A percentile compares a stretch with the other conserved stretches of the same genome.
phyloP scores from a whole-genome alignment of 2,329 filamentous ascomycete genomes.

The Cladosporium sp. region DNA sequence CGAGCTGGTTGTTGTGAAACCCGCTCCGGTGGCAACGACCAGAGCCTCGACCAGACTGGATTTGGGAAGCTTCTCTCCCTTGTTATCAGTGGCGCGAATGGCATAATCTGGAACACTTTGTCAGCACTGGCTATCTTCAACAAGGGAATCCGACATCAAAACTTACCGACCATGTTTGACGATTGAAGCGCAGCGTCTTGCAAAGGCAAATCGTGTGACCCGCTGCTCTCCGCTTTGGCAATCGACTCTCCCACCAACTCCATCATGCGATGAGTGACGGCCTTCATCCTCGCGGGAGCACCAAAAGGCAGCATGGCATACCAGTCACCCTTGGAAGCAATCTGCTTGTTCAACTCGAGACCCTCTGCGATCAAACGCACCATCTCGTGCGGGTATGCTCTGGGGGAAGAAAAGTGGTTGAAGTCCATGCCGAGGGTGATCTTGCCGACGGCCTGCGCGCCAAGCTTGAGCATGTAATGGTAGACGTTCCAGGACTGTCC shows the following conservation, averaged over 20 bases:
- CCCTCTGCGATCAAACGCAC: conserved; percentile 47
- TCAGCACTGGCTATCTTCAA: conserved; percentile 20
- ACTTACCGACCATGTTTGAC: conserved; percentile 15
- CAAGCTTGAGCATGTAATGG: conserved; percentile 47
- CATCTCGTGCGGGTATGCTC: conserved; percentile 41
- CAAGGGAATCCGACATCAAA: background rate
- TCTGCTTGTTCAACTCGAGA: conserved; percentile 56
- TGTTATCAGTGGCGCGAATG: conserved; percentile 49
- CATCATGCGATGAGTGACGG: conserved; percentile 32
- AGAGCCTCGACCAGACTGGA: conserved; percentile 38
- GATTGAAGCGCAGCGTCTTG: conserved; percentile 36
- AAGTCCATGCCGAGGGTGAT: conserved; percentile 43
- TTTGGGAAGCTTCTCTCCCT: conserved; percentile 51
- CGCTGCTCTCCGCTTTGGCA: conserved; percentile 28
- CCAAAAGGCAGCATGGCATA: conserved; percentile 56
- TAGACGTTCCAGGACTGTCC: conserved; percentile 46
- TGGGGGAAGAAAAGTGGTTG: conserved; percentile 46
- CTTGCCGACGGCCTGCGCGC: conserved; percentile 41
- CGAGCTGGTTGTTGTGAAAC: conserved; percentile 57
- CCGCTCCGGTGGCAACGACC: conserved; percentile 52
- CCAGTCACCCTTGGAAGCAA: conserved; percentile 52
- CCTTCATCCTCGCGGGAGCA: conserved; percentile 44
- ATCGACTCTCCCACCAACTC: conserved; percentile 33
- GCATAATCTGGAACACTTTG: conserved; percentile 42
- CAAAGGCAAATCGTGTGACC: conserved; percentile 32